phyloP scores from a whole-genome alignment of 2,329 filamentous ascomycete genomes.

The Phialophora expanda region DNA sequence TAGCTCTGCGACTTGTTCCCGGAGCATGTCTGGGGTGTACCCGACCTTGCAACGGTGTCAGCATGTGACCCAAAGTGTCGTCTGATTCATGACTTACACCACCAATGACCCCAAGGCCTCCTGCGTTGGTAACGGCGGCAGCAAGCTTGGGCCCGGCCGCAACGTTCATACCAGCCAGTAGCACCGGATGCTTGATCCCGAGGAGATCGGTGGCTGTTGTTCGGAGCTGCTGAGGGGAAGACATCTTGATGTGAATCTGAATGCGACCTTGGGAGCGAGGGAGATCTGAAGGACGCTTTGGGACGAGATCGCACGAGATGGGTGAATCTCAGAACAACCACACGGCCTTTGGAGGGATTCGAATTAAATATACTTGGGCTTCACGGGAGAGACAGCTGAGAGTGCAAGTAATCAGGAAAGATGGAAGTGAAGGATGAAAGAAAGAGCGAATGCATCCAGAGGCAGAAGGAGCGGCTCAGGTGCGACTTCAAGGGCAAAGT shows the following conservation, averaged over 20 bases:
- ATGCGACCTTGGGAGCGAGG: conserved; percentile 2
- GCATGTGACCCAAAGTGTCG: conserved; percentile 7
- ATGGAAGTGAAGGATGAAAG: neutral
- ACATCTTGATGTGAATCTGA: conserved; percentile 31
- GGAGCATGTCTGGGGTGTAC: conserved; percentile 97
- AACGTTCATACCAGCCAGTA: conserved; percentile 99
- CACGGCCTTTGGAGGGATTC: neutral
- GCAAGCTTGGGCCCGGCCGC: conserved; percentile 95
- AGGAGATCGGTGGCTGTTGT: conserved; percentile 94
- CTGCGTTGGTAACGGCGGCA: conserved; percentile 94
- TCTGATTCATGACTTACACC: conserved; percentile 61
- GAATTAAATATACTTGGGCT: neutral
- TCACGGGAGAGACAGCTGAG: conserved; percentile 4
- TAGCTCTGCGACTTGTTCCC: conserved; percentile 91
- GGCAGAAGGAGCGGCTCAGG: neutral
- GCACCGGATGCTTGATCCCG: conserved; percentile 94
- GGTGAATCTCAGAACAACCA: neutral
- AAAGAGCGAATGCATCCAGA: conserved; percentile 1
- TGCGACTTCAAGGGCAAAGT: conserved; percentile 17
- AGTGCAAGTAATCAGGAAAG: conserved; percentile 25
- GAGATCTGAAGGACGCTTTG: conserved; percentile 1
- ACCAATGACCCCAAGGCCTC: conserved; percentile 93
- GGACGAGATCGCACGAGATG: conserved; percentile 1
- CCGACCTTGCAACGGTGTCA: conserved; percentile 48
- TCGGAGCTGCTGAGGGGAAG: conserved; percentile 75